Base-by-base conservation (phyloP, 192 early-diverging fungal species). In the Geranomyces variabilis region DNA sequence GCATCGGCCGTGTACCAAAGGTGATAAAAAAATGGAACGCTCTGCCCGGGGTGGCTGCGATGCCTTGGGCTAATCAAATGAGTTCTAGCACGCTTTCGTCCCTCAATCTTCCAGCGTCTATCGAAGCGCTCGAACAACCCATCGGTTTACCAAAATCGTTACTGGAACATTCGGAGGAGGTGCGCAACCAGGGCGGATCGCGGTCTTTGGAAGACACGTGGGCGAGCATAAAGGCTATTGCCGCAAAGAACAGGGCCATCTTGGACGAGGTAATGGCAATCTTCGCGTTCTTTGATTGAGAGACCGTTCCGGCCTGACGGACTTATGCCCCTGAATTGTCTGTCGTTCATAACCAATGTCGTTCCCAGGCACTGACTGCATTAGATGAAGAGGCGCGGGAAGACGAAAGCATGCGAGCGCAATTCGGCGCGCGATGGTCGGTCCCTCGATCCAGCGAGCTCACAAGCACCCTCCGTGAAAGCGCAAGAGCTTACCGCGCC, bases 71-170 rank as follows among this genome's bases (percentile, higher is more conserved):
- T n/a, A n/a, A n/a, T n/a, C n/a, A n/a, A 60, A 29, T 29, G 5
- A 29, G 17, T 28, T 19, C 66, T n/a, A 88, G 88, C 26, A 87
- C 85, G 51, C 77, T 94, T 46, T 83, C 84, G 56, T 87, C 88
- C 29, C 73, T 94, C 43, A 89, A 90, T 24, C 77, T 94, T 24
- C 91, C 90, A 4, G 83, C 86, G 17, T 72, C 92, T 8, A 76
- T 93, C 17, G 89, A 93, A 46, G 89, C 88, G 0, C 71, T 91
- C 7, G 87, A 92, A 44, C 90, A 92, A 66, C 92, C 91, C 4
- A 82, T 90, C 12, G 90, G 90, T 0, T 59, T 95, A 26, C 94
- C 94, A 34, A 84, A 88, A 1, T 79, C 81, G 2, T 74, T 96
- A 1, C 41, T 94, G 8, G 68, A 85, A 28, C 89, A 89, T 49